These are phyloP conservation scores for Teratosphaeria zuluensis DNA, from an alignment of 2,329 filamentous ascomycete species.

Conservation along the genomic window DNA sequence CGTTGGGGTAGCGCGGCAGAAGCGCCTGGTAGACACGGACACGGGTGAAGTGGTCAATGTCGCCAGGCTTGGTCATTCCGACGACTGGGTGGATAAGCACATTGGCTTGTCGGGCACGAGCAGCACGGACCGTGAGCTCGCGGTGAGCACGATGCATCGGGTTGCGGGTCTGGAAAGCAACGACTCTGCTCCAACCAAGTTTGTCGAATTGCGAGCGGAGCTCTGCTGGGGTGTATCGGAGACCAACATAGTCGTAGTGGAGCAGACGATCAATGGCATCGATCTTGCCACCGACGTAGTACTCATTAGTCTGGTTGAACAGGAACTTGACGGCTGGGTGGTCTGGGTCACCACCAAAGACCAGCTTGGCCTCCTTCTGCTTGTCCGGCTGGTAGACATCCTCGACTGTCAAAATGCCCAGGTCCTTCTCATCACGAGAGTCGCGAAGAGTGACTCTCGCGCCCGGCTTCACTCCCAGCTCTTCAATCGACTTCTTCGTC, in stretches of 20 bases:
- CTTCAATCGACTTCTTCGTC: constrained; percentile 62
- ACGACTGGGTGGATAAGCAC: constrained; percentile 98
- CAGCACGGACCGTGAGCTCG: constrained; percentile 93
- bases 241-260: constrained; percentile 97
- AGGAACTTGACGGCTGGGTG: constrained; percentile 88
- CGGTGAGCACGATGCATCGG: constrained; percentile 98
- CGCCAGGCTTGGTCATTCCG: constrained; percentile 94
- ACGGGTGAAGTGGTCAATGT: constrained; percentile 99
- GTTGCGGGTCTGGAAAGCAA: constrained; percentile 98
- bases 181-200: constrained; percentile 94
- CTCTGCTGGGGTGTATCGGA: constrained; percentile 91
- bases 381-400: constrained; percentile 95
- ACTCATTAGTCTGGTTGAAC: constrained; percentile 68
- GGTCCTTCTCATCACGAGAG: constrained; percentile 89
- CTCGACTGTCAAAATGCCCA: constrained; percentile 90
- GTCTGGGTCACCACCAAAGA: constrained; percentile 84
- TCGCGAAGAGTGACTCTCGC: constrained; percentile 82
- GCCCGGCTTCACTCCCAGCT: constrained; percentile 66
- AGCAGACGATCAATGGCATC: constrained; percentile 90
- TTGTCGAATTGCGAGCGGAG: constrained; percentile 97
- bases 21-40: constrained; percentile 98
- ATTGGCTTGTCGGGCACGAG: constrained; percentile 91
- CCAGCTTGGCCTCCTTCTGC: constrained; percentile 79
- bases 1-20: constrained; percentile 92
- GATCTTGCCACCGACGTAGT: constrained; percentile 91